Base-by-base conservation (phyloP, 2,329 filamentous ascomycete species). In the Penicillium palitans region DNA sequence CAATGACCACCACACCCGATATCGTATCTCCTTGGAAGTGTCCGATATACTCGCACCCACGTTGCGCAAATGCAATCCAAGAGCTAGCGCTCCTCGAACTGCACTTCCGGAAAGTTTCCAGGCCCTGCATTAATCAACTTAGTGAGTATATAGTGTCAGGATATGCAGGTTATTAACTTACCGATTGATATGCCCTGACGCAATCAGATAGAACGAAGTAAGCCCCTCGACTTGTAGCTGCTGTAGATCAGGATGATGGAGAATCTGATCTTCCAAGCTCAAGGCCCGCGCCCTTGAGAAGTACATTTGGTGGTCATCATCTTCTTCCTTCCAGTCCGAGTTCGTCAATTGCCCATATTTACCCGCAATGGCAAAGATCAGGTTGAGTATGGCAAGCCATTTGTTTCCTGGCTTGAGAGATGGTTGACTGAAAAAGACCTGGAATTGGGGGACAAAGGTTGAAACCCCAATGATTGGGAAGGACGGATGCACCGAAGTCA, bases 1-100 rank as follows among this genome's bases (percentile, higher is more conserved):
- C 24, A 80, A 59, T 25, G 77, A 74, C 74, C 77, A 79, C 78
- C 78, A 80, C 21, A 79, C 72, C 19, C 76, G 73, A 57, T 78
- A 78, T 44, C 76, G 71, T 33, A 77, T 74, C 59, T 79, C 76
- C 49, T 77, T 79, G 21, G 76, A 75, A 8, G 68, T 72, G 57
- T 78, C 72, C 2, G 73, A 71, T 27, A 75, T 72, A 35, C 66
- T 70, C 7, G 57, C 55, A 29, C 74, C 76, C 7, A 75, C 68
- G 41, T 78, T 79, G 41, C 71, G 73, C 56, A 80, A 65, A 61
- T 80, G 76, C 49, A 80, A 61, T 6, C 77, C 78, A 55, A 80
- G 67, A 19, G 76, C 70, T 44, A 76, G 66, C 5, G 77, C 75
- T 15, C 71, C 72, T 47, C 76, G 72, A 31, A 79, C 68, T 7